Percentiles rank a stretch among this genome's conserved stretches.
These are phyloP conservation scores for Lupinus albus DNA, from an alignment of 306 rosid species.

Conservation along the genomic window DNA sequence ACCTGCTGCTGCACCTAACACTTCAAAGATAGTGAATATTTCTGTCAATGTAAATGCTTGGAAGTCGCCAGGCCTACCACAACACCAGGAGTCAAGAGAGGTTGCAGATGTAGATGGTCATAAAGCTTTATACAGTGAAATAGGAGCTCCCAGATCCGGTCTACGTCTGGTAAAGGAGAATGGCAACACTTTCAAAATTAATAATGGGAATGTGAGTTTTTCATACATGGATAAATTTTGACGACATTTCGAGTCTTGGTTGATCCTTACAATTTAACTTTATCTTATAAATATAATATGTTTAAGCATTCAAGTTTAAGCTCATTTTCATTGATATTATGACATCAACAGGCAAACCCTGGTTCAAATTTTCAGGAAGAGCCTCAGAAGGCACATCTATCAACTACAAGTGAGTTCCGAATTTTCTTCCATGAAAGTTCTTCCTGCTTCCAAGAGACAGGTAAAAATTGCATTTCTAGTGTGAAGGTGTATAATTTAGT, in stretches of 20 bases:
- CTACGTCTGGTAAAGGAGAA: constrained; percentile 51
- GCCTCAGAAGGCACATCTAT: constrained; percentile 50
- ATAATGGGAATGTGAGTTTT: constrained; percentile 69
- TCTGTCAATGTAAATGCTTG: constrained; percentile 72
- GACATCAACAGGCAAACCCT: constrained; percentile 52
- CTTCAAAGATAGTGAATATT: constrained; percentile 64
- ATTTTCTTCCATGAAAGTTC: constrained; percentile 9
- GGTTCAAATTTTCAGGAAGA: constrained; percentile 56
- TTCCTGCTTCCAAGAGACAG: background rate
- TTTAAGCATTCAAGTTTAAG: background rate
- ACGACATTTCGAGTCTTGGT: background rate
- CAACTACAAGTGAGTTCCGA: constrained; percentile 60
- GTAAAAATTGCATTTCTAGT: constrained; percentile 6
- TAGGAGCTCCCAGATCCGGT: constrained; percentile 52
- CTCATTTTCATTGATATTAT: constrained; percentile 37
- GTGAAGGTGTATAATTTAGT: constrained; percentile 16
- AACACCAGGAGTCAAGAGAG: constrained; percentile 64
- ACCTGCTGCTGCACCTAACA: constrained; percentile 47
- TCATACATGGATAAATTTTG: constrained; percentile 17
- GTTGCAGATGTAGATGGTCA: constrained; percentile 52
- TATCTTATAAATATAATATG: background rate
- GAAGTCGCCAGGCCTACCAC: constrained; percentile 53
- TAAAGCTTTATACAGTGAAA: constrained; percentile 42
- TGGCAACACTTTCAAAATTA: constrained; percentile 42
- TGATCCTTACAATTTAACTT: background rate